Evolutionary conservation across 2,329 filamentous ascomycete species (phyloP), one percentile per base, ranked within the genome.

Genomic region (Calonectria hawksworthii): DNA sequence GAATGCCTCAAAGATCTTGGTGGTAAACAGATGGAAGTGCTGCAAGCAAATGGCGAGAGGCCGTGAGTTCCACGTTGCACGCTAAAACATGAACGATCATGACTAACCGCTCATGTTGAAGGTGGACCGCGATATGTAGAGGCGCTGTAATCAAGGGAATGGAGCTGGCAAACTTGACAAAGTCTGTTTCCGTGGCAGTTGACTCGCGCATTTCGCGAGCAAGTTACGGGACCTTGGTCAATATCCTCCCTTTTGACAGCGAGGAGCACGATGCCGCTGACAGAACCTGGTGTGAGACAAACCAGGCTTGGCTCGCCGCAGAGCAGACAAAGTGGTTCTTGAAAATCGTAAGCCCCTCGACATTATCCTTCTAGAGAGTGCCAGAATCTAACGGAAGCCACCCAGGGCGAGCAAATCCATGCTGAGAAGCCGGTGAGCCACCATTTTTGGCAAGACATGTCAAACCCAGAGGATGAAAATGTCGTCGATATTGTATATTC

Each of bases 111-210:
- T 23, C 16, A 11, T 36, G 16, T 59, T 72, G 16, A 67, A 85
- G 85, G 0, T 86, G 84, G 85, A 83, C 81, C 0, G 84, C 85
- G 0, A 82, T 86, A 4, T 82, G 82, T 64, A 81, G 83, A 0
- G 84, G 85, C 6, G 85, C 84, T 0, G 83, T 83, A 14, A 70
- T 1, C 78, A 81, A 0, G 83, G 84, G 0, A 16, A 56, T 56
- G 28, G 52, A 56, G 16, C 70, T 84, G 2, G 66, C 75, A 0
- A 44, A 67, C 1, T 26, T 77, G 2, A 52, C 59, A 0, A 51
- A 73, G 1, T 69, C 74, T 0, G 47, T 82, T 9, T 52, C 70
- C 7, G 65, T 81, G 4, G 67, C 52, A 0, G 79, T 84, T 1
- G 73, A 79, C n/a, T 80, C 80, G 0, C 79, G 83, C 21, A 68